Conservation (phyloP, 495 filamentous ascomycete genomes). For the Penicillium verhagenii region DNA sequence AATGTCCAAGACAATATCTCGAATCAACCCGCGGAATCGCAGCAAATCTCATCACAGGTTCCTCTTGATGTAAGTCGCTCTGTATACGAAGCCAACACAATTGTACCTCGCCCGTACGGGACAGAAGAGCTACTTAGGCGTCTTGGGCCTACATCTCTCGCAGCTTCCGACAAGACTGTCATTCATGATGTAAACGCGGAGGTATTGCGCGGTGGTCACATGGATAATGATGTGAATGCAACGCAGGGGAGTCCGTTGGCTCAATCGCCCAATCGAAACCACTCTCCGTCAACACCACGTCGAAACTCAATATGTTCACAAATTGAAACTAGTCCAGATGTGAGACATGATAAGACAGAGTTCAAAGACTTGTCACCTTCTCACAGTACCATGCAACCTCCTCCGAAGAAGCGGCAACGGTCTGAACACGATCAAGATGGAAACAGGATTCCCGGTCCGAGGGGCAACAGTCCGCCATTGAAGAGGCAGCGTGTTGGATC, state of each 20-base stretch:
- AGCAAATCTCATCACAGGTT: conserved; percentile 15
- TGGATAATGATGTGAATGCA: too few species aligned
- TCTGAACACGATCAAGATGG: not conserved
- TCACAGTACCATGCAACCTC: not conserved
- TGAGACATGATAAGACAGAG: not conserved
- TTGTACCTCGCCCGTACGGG: not conserved
- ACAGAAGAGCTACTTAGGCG: conserved; percentile 9
- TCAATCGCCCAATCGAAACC: not conserved
- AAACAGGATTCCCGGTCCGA: not conserved
- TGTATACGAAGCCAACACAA: not conserved
- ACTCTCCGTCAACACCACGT: not conserved
- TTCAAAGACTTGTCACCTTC: not conserved
- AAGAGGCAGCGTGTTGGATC: conserved; percentile 18
- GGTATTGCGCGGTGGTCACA: not conserved
- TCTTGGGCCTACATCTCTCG: conserved; percentile 1
- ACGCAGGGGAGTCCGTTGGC: not conserved
- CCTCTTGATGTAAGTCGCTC: not conserved
- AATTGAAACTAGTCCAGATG: not conserved
- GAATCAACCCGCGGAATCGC: conserved; percentile 1
- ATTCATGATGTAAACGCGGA: not conserved
- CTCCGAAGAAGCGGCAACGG: conserved; percentile 15
- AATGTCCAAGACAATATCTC: not conserved
- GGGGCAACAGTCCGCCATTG: not conserved
- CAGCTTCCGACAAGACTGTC: not conserved
- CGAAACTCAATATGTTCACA: conserved; percentile 11